Evolutionary conservation across 805 yeast genomes (phyloP), one percentile per base, ranked within the genome.

Genomic region (Wickerhamiella cacticola): DNA sequence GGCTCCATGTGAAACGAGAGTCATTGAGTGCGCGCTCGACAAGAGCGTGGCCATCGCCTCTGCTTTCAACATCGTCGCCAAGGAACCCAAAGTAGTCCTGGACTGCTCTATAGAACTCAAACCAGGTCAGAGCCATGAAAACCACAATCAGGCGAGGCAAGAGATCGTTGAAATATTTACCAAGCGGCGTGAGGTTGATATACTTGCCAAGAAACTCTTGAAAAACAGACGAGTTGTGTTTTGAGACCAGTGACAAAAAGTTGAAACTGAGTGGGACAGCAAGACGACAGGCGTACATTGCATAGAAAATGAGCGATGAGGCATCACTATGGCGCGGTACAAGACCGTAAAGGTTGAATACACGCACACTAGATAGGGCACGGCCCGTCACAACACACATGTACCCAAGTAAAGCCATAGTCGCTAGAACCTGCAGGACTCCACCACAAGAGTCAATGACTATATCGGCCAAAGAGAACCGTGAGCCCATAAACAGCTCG

Each of bases 181-280:
- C 88, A 25, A 84, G 66, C 2, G 85, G 79, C 9, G 88, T 79
- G 53, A 84, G 65, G 56, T 82, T 80, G 59, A 85, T 80, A 5
- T 85, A 80, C 55, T 75, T 69, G 6, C 92, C 94, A 51, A 81
- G 70, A 67, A 87, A 82, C 42, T 74, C 71, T 58, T 83, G 86
- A 62, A 85, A 85, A 9, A 68, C 72, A 25, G 50, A 33, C 2
- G 74, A 67, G 21, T 63, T 67, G 23, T 79, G 65, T 16, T 73
- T 68, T 2, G 76, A 70, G 50, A 80, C 71, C 47, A 85, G 67
- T 45, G 82, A 81, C 49, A 84, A 62, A 59, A 82, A 85, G 63
- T 85, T 85, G 64, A 81, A 85, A 22, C 84, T 77, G 52, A 85
- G 68, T 9, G 95, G 95, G 10, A 85, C 79, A 0, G 94, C 82